These are phyloP conservation scores for Ceratobasidium sp. DNA, from an alignment of 1,284 basidiomycete genomes.

Conservation along the genomic window DNA sequence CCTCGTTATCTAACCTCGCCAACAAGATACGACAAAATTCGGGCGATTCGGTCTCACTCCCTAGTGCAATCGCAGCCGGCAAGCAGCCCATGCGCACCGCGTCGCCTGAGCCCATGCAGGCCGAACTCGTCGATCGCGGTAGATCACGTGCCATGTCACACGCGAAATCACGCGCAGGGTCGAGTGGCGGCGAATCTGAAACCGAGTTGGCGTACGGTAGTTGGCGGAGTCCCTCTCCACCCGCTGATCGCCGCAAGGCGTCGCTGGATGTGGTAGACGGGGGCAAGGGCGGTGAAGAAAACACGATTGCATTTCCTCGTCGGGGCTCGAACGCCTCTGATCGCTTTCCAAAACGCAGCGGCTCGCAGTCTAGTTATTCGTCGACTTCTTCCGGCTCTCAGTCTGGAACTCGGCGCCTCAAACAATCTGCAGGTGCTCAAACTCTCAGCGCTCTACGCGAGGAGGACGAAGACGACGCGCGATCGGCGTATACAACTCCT, in stretches of 20 bases:
- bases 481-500: conserved; percentile 30
- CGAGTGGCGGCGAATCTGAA: conserved; percentile 34
- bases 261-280: neutral
- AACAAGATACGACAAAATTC: conserved; percentile 18
- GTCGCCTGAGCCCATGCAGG: conserved; percentile 35
- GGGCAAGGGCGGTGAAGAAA: conserved; percentile 5
- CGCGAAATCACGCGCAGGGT: conserved; percentile 8
- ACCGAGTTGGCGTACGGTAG: conserved; percentile 38
- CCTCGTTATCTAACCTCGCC: conserved; percentile 25
- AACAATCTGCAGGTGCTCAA: conserved; percentile 35
- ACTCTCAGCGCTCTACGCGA: conserved; percentile 33
- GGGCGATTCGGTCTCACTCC: conserved; percentile 3
- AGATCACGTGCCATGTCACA: conserved; percentile 31
- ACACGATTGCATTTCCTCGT: conserved; percentile 36
- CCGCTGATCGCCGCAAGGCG: conserved; percentile 14
- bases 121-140: conserved; percentile 10
- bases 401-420: conserved; percentile 20
- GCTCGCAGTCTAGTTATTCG: conserved; percentile 37
- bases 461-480: conserved; percentile 42
- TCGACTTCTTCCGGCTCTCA: conserved; percentile 42
- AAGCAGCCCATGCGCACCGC: conserved; percentile 22
- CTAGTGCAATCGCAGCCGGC: neutral
- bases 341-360: conserved; percentile 24
- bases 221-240: conserved; percentile 33
- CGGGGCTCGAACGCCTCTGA: conserved; percentile 32